Evolutionary conservation across 140 eudicot genomes (phyloP), one percentile per base, ranked within the genome.

Genomic region (Senecio squalidus): DNA sequence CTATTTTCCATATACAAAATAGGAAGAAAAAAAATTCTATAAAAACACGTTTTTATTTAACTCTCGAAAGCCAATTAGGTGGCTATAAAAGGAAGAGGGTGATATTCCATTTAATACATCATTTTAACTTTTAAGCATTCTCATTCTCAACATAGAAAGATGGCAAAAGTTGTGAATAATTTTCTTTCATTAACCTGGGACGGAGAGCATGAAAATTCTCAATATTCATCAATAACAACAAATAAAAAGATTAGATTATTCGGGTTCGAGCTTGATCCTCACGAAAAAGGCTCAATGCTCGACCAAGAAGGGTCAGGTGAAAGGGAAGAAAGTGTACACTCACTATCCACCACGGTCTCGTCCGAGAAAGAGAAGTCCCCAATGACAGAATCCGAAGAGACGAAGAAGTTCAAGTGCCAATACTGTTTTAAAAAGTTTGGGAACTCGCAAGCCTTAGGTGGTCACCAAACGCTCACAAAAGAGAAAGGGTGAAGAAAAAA

Each of bases 391-490:
- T 55, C 48, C 40, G 24, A 69, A 67, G 72, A 49, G 31, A 31
- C 3, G 17, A 82, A 72, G 77, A 84, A 72, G 38, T 82, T 84
- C 16, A 69, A 68, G 67, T 89, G 97, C 58, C 84, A 82, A 49
- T 89, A 74, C 54, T 89, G 95, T 64, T 64, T 58, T 15, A 84
- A 82, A 69, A 71, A 61, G 31, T 89, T 89, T 34, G 70, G 76
- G 2, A 89, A 89, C 61, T 82, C 92, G n/a, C 97, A 89, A 57
- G 95, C 97, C 7, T 68, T 89, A 25, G 97, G 97, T n/a, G 97
- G 97, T 4, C 97, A 89, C 51, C 97, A 89, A 89, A 89, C 69
- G 97, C 97, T 3, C 97, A 89, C 62, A 89, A 89, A 62, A 82
- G 79, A 74, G 95, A 89, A 54, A 70, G 97, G 52, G 11, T 79